Base-by-base conservation (phyloP, 2,329 filamentous ascomycete genomes). In the Colletotrichum higginsianum region DNA sequence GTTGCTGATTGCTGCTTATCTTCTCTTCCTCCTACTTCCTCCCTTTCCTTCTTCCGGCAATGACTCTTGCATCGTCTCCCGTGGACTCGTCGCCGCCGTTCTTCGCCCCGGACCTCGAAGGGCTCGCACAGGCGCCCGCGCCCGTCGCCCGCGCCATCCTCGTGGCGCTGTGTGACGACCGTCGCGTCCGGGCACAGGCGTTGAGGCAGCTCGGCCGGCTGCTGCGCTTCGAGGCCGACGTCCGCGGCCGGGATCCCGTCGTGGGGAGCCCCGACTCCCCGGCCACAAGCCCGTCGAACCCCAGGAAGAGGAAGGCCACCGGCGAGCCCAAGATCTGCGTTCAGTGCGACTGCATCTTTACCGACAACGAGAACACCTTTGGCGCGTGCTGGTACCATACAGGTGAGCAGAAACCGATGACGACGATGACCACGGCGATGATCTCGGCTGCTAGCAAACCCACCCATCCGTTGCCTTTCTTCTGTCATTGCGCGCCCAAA, bases 301-400 rank as follows among this genome's bases (percentile, higher is more conserved):
- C 66, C 2, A 67, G 52, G 13, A 73, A 73, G 67, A 57, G 67
- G 46, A 73, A 69, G 42, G 57, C 57, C 18, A 57, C 67, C 21
- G 67, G 66, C 15, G 67, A 73, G 26, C 71, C 71, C 4, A 66
- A 60, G 26, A 74, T 74, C 6, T 74, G 73, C 40, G 63, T 70
- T 38, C 73, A 74, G 56, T 74, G 73, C 56, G 71, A 73, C 52
- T 61, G 56, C 60, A 71, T 74, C 56, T 74, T 74, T 46, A 66
- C 67, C 30, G 71, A 73, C 26, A 63, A 74, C 8, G 67, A 74
- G 21, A 74, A 74, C 60, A 18, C 30, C 6, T 66, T 67, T 30
- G 73, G 67, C 15, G 57, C 58, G 16, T 74, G 73, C 26, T 62
- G 58, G 67, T 74, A 74, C 38, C 73, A 74, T 15, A 30, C 71